Percentiles rank a stretch among this genome's conserved stretches.
phyloP scores from a whole-genome alignment of 257 asterid genomes.

The Solanum ossicruentum region DNA sequence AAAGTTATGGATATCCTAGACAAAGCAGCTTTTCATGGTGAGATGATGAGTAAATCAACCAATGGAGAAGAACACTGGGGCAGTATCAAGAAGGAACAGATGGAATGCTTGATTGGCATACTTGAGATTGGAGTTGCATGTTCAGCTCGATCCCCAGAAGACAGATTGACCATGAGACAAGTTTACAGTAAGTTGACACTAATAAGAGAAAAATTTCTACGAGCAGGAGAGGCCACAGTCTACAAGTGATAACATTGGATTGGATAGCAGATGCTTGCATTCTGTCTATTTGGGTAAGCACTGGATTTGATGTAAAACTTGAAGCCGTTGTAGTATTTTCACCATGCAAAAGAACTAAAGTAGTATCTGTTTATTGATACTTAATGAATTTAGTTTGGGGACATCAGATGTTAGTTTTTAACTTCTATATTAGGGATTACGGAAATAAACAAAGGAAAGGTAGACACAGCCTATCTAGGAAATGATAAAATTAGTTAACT shows the following conservation, averaged over 20 bases:
- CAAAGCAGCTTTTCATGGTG: neutral
- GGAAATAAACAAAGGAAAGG: neutral
- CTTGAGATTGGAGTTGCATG: constrained; percentile 7
- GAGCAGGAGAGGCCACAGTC: neutral
- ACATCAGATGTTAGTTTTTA: neutral
- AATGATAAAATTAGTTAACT: neutral
- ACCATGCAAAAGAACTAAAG: neutral
- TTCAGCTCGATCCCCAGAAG: constrained; percentile 4
- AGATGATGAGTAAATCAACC: neutral
- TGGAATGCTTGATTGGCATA: constrained; percentile 3
- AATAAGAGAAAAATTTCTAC: neutral
- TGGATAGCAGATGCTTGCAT: neutral
- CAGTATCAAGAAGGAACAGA: neutral
- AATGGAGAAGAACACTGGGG: neutral
- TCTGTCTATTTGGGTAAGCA: neutral
- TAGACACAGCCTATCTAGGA: neutral
- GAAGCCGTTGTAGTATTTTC: neutral
- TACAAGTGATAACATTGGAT: neutral
- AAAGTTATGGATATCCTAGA: constrained; percentile 11
- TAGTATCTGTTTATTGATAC: neutral
- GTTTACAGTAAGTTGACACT: neutral
- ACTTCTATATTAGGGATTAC: neutral
- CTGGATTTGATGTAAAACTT: neutral
- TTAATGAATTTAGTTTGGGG: neutral
- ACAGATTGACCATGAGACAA: constrained; percentile 6